Evolutionary conservation across 2,329 filamentous ascomycete genomes (phyloP).

Genomic region (Aspergillus vadensis): DNA sequence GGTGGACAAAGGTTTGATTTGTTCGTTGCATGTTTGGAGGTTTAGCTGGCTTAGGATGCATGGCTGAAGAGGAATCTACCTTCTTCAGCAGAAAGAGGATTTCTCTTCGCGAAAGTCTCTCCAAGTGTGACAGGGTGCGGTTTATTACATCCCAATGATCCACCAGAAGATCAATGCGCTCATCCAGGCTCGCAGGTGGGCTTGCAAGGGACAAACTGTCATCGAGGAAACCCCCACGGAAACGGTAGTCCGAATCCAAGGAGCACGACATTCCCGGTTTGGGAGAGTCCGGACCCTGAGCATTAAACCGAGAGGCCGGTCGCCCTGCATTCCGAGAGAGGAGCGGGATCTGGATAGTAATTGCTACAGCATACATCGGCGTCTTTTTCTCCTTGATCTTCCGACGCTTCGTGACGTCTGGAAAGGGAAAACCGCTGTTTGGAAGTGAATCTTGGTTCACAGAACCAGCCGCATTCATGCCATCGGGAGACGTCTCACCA

Average conservation of each 20-base stretch:
- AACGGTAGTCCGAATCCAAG: conserved; percentile 45
- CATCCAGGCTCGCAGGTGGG: conserved; percentile 53
- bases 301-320: conserved; percentile 39
- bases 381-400: conserved; percentile 56
- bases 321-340: conserved; percentile 37
- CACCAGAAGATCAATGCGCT: conserved; percentile 57
- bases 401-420: conserved; percentile 43
- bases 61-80: conserved; percentile 45
- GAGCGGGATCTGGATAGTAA: conserved; percentile 57
- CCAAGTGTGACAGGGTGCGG: conserved; percentile 56
- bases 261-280: conserved; percentile 42
- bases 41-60: conserved; percentile 48
- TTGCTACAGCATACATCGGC: conserved; percentile 61
- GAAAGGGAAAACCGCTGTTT: conserved; percentile 41
- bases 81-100: conserved; percentile 54
- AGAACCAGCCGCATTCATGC: conserved; percentile 33
- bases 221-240: conserved; percentile 39
- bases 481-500: conserved; percentile 38
- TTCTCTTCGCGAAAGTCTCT: conserved; percentile 54
- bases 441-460: conserved; percentile 37
- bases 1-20: conserved; percentile 52
- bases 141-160: conserved; percentile 63
- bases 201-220: conserved; percentile 48
- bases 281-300: conserved; percentile 35
- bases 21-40: conserved; percentile 51